Evolutionary conservation across 2,329 filamentous ascomycete species (phyloP), one percentile per base, ranked within the genome.

Genomic region (Neonectria magnoliae): DNA sequence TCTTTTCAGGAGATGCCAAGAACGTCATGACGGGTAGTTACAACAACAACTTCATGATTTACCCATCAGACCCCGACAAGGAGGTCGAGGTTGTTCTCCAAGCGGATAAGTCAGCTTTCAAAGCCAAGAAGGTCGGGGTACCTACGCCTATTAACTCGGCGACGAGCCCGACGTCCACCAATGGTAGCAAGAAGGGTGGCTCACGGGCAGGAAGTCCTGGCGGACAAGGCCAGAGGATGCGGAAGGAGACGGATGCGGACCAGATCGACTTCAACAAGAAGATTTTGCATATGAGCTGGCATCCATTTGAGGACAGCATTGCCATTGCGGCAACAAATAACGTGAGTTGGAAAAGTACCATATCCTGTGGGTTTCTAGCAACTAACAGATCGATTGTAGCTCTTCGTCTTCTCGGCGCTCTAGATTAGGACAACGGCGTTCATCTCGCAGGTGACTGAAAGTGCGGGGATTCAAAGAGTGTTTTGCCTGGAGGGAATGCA

Each of bases 1-100:
- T 98, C 57, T 99, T 99, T 83, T 98, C 95, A 2, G 96, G 96
- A 25, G 95, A 98, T 80, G 93, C 94, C 42, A 97, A 97, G 86
- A 98, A 99, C 74, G 96, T 98, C 71, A 99, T 99, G 96, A 99
- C 96, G 6, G 96, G 96, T 73, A 98, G 94, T 78, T 99, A 99
- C 85, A 99, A 99, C 87, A 99, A 99, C 84, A 99, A 99, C 84
- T 98, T 99, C 85, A 99, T 99, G 96, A 99, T 99, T 77, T 99
- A 98, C 80, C 96, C 96, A 5, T 96, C 94, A 27, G 95, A 98
- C 75, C 93, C 94, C 7, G 93, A 95, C 71, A 97, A 97, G 82
- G 96, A 99, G 78, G 95, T 95, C 3, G 96, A 99, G 80, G 94
- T 99, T 52, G 96, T 99, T 51, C 84, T 99, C 62, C 96, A 99